Base-by-base conservation (phyloP, 768 basidiomycete species). In the Holtermannia corniformis region DNA sequence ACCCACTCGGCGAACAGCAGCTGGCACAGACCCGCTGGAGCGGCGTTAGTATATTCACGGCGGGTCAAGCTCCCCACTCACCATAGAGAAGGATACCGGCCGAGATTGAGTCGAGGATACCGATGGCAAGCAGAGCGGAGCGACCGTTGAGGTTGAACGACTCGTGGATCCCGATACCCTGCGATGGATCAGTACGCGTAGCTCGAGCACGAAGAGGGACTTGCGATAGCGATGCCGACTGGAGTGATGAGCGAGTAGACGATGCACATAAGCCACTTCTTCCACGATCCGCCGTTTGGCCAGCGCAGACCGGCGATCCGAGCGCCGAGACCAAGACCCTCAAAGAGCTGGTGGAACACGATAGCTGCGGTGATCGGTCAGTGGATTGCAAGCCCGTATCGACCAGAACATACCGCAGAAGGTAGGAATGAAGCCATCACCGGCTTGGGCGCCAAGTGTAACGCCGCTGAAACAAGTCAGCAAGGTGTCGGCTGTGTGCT, bases 81-180 rank as follows among this genome's bases (percentile, higher is more conserved):
- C 47, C 61, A 52, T 69, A 69, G 32, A 71, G 47, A 3, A 72
- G 55, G 32, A 72, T 67, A 3, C 71, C 66, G 0, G 69, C 69
- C 2, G 63, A 64, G 28, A 69, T 65, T 4, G 61, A 51, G 44
- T 71, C 68, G 50, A 72, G 66, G 21, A 70, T 53, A 5, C 68
- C 71, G 56, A 67, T 67, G 13, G 65, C 59, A 19, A 68, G 60
- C 4, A 72, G 50, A 0, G 66, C 61, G 1, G 58, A 47, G 14
- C 56, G 43, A 0, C 58, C 63, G 52, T 68, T 68, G 5, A 67
- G 61, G 47, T 65, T 68, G 52, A 65, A 68, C 14, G 40, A 42
- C 5, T 54, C n/a, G 47, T 68, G 63, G 2, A 71, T 67, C 12
- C 63, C 72, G 41, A 73, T 68, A 24, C 70, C 70, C 1, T 14